Evolutionary conservation across 768 basidiomycete genomes (phyloP).

Genomic region (Collybia sp.): DNA sequence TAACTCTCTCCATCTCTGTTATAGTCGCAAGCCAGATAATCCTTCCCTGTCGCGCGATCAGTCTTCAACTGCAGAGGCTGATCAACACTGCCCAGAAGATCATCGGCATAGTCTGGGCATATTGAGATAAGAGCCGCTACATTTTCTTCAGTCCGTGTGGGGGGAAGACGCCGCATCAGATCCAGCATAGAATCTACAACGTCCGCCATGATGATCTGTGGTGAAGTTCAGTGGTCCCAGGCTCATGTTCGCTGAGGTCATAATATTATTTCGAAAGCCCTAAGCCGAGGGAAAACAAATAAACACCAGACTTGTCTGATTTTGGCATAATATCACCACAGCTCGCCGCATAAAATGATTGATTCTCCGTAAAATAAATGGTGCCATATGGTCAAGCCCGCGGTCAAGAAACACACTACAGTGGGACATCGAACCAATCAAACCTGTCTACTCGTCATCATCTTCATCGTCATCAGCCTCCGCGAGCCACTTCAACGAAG

Average conservation of each 20-base stretch:
- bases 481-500: slow-evolving; percentile 88
- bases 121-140: slow-evolving; percentile 76
- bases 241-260: no score
- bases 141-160: slow-evolving; percentile 84
- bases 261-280: no score
- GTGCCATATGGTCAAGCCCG: neutral
- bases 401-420: neutral
- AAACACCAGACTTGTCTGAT: no score
- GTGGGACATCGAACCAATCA: neutral
- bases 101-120: slow-evolving; percentile 92
- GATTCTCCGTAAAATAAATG: no score
- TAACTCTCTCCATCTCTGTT: slow-evolving; percentile 91
- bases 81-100: slow-evolving; percentile 92
- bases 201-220: slow-evolving; percentile 53
- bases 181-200: slow-evolving; percentile 92
- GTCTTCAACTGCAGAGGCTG: slow-evolving; percentile 81
- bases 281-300: no score
- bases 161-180: slow-evolving; percentile 93
- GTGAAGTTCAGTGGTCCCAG: no score
- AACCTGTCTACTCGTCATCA: slow-evolving; percentile 33
- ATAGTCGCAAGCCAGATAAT: slow-evolving; percentile 93
- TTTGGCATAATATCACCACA: no score
- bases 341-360: no score
- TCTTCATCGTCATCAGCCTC: slow-evolving; percentile 84
- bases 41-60: slow-evolving; percentile 77